Percentiles rank a stretch among this genome's conserved stretches.
These are phyloP conservation scores for Tremella mesenterica DNA, from an alignment of 768 basidiomycete species.

Conservation along the genomic window DNA sequence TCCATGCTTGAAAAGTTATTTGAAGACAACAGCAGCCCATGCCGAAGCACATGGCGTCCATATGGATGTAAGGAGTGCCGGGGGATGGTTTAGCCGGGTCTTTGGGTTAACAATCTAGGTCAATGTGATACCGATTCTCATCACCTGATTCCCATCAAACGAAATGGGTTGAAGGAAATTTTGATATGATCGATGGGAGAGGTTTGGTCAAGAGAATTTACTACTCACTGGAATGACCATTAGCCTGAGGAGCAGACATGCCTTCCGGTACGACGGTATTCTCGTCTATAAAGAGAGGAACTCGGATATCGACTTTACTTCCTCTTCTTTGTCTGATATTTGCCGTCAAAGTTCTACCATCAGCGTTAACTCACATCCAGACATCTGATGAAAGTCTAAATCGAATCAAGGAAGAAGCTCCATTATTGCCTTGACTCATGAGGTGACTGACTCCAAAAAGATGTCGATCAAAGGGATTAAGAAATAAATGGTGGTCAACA, in stretches of 20 bases:
- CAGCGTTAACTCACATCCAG: neutral
- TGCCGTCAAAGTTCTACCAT: conserved; percentile 78
- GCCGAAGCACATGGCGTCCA: conserved; percentile 99
- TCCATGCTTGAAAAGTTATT: conserved; percentile 93
- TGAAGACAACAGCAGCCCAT: conserved; percentile 99
- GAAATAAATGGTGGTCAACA: too few species aligned
- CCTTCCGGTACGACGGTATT: conserved; percentile 51
- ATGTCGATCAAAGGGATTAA: too few species aligned
- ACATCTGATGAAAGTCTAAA: too few species aligned
- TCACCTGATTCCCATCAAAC: too few species aligned
- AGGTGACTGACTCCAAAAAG: too few species aligned
- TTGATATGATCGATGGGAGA: neutral
- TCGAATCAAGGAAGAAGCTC: conserved; percentile 4
- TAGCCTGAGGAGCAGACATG: conserved; percentile 46
- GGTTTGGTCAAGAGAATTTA: neutral
- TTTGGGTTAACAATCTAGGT: too few species aligned
- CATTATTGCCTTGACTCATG: conserved; percentile 3
- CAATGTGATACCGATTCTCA: too few species aligned
- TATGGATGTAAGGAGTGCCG: conserved; percentile 63
- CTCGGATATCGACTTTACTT: conserved; percentile 88
- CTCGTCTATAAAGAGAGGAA: conserved; percentile 82
- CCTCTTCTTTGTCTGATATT: conserved; percentile 86
- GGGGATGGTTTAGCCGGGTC: conserved; percentile 14
- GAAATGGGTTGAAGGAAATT: too few species aligned
- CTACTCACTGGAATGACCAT: conserved; percentile 68